Conservation (phyloP, 2,329 filamentous ascomycete genomes). For the Hymenoscyphus repandus region DNA sequence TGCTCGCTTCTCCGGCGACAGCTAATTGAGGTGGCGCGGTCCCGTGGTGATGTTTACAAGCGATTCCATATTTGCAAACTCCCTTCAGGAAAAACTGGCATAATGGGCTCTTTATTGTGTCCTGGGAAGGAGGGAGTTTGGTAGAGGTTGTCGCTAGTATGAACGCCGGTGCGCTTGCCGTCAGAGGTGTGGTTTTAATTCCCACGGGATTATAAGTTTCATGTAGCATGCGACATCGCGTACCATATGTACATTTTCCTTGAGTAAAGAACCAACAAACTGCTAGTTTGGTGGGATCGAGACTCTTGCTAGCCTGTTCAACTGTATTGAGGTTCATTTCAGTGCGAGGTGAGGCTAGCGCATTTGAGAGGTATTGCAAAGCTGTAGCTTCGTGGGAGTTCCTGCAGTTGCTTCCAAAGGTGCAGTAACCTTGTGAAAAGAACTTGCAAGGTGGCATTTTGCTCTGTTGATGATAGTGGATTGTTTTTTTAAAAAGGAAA, state of each 20-base stretch:
- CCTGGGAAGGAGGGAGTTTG: not conserved
- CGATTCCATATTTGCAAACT: not conserved
- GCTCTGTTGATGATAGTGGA: not conserved
- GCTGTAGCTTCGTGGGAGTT: not conserved
- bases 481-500: too few species aligned
- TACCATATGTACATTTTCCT: slow-evolving; percentile 1
- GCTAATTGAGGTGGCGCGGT: not conserved
- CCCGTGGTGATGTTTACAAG: not conserved
- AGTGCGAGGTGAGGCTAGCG: not conserved
- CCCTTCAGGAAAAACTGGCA: not conserved
- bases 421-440: slow-evolving; percentile 4
- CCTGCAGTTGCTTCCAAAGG: slow-evolving; percentile 3
- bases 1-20: not conserved
- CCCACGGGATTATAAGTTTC: not conserved
- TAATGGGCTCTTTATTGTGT: not conserved
- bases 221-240: not conserved
- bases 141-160: not conserved
- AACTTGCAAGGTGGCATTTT: not conserved
- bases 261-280: not conserved
- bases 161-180: not conserved
- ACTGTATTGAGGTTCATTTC: not conserved
- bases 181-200: too few species aligned
- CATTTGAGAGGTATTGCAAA: too few species aligned
- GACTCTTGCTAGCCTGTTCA: not conserved
- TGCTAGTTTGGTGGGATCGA: not conserved